Base-by-base conservation (phyloP, 2,329 filamentous ascomycete species). In the Metarhizium anisopliae region DNA sequence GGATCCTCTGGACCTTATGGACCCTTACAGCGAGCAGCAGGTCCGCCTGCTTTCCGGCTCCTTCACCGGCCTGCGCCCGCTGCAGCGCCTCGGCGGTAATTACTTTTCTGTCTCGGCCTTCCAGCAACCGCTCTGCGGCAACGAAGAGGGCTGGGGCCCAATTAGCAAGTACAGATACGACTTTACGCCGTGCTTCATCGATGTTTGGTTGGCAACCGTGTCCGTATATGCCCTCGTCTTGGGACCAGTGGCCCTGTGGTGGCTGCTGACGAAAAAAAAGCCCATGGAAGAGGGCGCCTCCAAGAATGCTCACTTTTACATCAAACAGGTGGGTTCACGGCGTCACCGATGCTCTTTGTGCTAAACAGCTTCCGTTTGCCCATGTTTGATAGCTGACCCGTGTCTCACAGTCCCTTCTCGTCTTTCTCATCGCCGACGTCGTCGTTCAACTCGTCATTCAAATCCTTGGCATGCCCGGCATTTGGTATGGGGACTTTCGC, bases 171-270 rank as follows among this genome's bases (percentile, higher is more conserved):
- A 85, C 62, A 82, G 93, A 70, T 96, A 90, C 72, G 94, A 99
- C 74, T 91, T 99, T 66, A 97, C 94, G 16, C 93, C 94, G 45
- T 99, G 94, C 76, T 99, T 99, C 68, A 85, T 97, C 65, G 95
- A 99, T 69, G 83, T 95, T 25, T 92, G 90, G 83, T 83, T 97
- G 57, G 83, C 88, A 38, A 74, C 80, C 2, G 89, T 96, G 32
- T 89, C 90, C 8, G 79, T 78, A 14, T 95, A 87, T 74, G 92
- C 93, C 16, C 77, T 96, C 29, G 55, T 96, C 29, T 80, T 86
- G 60, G 94, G 94, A 56, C 79, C 84, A 7, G 78, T 85, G 50
- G 90, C 93, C 35, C 74, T 95, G 47, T 93, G 86, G 83, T 89
- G 89, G 76, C 77, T 97, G 53, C 70, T 91, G 55, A 83, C 79